Evolutionary conservation across 2,329 filamentous ascomycete genomes (phyloP).

Genomic region (Aspergillus melleus): DNA sequence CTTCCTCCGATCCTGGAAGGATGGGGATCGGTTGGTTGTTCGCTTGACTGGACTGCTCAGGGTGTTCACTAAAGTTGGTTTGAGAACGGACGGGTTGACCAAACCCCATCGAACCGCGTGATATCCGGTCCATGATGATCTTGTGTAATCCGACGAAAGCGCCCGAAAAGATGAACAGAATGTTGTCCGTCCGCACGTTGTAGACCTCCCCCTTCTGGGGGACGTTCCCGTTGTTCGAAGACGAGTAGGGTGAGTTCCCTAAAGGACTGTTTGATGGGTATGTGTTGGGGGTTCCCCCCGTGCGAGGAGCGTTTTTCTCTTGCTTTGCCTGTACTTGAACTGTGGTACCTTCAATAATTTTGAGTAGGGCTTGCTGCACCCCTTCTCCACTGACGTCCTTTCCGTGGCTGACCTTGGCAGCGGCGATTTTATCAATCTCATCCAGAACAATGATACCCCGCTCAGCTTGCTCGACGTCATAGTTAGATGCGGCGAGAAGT

Average conservation of each 20-base stretch:
- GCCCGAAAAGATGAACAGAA: constrained; percentile 94
- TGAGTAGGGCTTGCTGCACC: constrained; percentile 91
- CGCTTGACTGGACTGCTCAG: constrained; percentile 22
- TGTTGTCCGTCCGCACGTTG: constrained; percentile 89
- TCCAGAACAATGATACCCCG: constrained; percentile 93
- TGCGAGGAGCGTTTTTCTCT: constrained; percentile 43
- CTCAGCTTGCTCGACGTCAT: constrained; percentile 80
- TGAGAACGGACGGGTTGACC: constrained; percentile 72
- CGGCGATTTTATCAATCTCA: constrained; percentile 96
- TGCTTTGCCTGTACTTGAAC: constrained; percentile 85
- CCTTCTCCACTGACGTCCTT: constrained; percentile 95
- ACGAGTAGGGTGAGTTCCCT: constrained; percentile 30
- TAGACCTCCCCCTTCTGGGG: constrained; percentile 59
- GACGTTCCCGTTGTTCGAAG: constrained; percentile 29
- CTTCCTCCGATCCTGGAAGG: constrained; percentile 65
- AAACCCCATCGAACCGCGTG: constrained; percentile 85
- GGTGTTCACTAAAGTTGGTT: constrained; percentile 30
- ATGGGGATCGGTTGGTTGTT: constrained; percentile 48
- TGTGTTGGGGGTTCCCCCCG: constrained; percentile 37
- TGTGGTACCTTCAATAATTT: constrained; percentile 94
- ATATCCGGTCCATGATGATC: constrained; percentile 80
- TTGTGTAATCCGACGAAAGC: constrained; percentile 94
- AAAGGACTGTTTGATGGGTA: constrained; percentile 42
- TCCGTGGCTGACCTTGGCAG: constrained; percentile 80
- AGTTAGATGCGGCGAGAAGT: constrained; percentile 84